A percentile compares a stretch with the other conserved stretches of the same genome.
These are phyloP conservation scores for Thyridium curvatum DNA, from an alignment of 2,329 filamentous ascomycete genomes.

Conservation along the genomic window DNA sequence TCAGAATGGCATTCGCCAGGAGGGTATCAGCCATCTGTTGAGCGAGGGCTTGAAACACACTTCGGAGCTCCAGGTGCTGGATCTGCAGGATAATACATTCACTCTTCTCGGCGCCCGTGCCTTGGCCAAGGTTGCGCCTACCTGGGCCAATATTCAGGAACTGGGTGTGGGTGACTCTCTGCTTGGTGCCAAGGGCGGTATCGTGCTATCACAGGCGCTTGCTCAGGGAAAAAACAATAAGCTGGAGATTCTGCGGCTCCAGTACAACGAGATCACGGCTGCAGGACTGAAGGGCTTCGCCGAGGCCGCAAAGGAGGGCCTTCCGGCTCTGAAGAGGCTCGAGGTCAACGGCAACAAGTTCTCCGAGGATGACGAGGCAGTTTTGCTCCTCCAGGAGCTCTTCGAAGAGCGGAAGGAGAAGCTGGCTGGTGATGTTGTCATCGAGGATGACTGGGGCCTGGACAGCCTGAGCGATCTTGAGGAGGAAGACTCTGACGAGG, in stretches of 20 bases:
- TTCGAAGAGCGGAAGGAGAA: conserved; percentile 75
- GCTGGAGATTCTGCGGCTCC: conserved; percentile 74
- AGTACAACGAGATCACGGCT: conserved; percentile 90
- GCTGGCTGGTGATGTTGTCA: conserved; percentile 55
- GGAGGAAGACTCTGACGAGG: conserved; percentile 64
- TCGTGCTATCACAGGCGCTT: conserved; percentile 68
- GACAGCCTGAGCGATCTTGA: conserved; percentile 85
- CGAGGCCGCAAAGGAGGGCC: conserved; percentile 56
- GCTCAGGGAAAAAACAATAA: conserved; percentile 69
- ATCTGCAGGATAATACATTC: conserved; percentile 97
- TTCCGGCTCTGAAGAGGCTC: conserved; percentile 75
- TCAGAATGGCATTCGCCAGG: conserved; percentile 93
- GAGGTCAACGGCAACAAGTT: conserved; percentile 98
- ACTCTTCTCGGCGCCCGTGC: conserved; percentile 74
- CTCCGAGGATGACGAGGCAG: conserved; percentile 70
- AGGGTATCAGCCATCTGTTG: conserved; percentile 80
- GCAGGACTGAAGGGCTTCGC: conserved; percentile 67
- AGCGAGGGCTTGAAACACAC: conserved; percentile 71
- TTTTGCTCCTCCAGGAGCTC: conserved; percentile 62
- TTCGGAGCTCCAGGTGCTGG: conserved; percentile 64
- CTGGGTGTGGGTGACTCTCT: conserved; percentile 86
- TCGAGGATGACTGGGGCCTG: conserved; percentile 78
- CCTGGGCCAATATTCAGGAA: conserved; percentile 73
- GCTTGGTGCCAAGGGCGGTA: conserved; percentile 69
- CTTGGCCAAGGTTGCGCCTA: conserved; percentile 65